Base-by-base conservation (phyloP, 352 stramenopile genomes). In the Pythium myriotylum region DNA sequence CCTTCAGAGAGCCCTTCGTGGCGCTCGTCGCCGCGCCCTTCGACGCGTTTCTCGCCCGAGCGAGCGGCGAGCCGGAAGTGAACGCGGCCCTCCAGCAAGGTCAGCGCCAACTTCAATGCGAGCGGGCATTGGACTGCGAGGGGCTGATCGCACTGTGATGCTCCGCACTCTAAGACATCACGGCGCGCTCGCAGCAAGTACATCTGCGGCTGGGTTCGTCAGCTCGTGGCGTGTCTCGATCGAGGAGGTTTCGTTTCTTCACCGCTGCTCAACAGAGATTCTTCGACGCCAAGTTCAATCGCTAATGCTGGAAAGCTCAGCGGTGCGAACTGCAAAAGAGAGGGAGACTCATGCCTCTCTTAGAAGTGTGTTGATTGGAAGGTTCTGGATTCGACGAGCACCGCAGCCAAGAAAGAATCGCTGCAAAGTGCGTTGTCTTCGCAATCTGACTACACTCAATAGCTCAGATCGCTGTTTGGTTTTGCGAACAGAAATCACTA, bases 1-100 rank as follows among this genome's bases (percentile, higher is more conserved):
- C 70, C 29, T 81, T 78, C 57, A 41, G 65, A 48, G 62, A 74
- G 23, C 32, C 65, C 14, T 80, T 65, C 32, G 58, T 72, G 4
- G 50, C 73, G 43, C 62, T 78, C n/a, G 54, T 76, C 27, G 65
- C 50, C 0, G 50, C 68, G 26, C 62, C 72, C 3, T 78, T 74
- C 40, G 65, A 72, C 42, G 26, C 45, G 20, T 63, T 62, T 47
- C 32, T 63, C 13, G 55, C 23, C 12, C 58, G 53, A 59, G 13
- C 9, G 12, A 7, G 16, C 4, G 53, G 42, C 4, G 41, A 27
- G 3, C 22, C 7, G 9, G 42, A 56, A 5, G 59, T 61, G 19
- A 39, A 37, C 16, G 24, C 22, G 10, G 20, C 22, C 33, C 37
- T 67, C 17, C 59, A 67, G 39, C 59, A 62, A 46, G 59, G 59